Evolutionary conservation across 768 basidiomycete species (phyloP), one percentile per base, ranked within the genome.

Genomic region (Collybia sordida): DNA sequence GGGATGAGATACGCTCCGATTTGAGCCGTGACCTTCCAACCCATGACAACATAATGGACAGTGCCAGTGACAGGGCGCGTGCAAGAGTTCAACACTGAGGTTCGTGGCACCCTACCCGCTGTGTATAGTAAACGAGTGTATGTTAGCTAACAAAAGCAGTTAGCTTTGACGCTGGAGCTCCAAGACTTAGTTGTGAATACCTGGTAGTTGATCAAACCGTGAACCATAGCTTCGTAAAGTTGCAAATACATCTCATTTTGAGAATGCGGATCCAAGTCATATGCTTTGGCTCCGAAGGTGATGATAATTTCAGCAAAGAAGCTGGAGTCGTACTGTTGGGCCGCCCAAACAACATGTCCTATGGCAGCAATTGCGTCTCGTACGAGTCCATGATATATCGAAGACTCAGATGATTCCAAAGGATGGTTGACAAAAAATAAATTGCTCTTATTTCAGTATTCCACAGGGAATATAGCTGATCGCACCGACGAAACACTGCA

Each of bases 141-240:
- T 11, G 43, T 18, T 2, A 21, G 8, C 25, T 27, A 17, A 34
- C 18, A n/a, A 18, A 44, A 31, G 14, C 31, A 14, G 31, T 31
- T 14, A 12, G 43, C 7, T 17, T 43, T 43, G 3, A 14, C 14
- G 9, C 4, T 6, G 42, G 42, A 6, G 21, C 57, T 7, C 1
- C 17, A 17, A 4, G 12, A n/a, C 19, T 44, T 6, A 14, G 18
- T 3, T 14, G 12, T 9, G 56, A 56, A 27, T 37, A 60, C 61
- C 57, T 59, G 37, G 24, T 63, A 63, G 17, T 64, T 57, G 6
- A 64, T 18, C 21, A 64, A 57, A 9, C 62, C 62, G 54, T 60
- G 50, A 12, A 64, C 42, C 59, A 64, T 57, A 19, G 50, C 49
- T 41, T 48, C 59, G 19, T 44, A 60, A 25, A 64, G 49, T 31